Evolutionary conservation across 768 basidiomycete species (phyloP).

Genomic region (Saitozyma podzolica): DNA sequence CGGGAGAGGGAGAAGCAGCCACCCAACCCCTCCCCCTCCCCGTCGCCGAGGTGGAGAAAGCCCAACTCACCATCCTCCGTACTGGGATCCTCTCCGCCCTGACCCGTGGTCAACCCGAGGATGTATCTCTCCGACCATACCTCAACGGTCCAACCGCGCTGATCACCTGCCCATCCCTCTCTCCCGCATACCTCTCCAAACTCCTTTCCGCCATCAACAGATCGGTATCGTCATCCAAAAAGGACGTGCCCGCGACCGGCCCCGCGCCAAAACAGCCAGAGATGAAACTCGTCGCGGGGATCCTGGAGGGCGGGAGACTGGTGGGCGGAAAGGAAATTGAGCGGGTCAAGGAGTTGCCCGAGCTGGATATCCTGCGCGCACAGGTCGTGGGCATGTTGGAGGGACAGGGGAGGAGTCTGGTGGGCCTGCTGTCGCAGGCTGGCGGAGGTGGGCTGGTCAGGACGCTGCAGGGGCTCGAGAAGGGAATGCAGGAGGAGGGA

Average conservation of each 20-base stretch:
- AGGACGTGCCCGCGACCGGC: constrained; percentile 18
- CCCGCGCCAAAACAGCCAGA: constrained; percentile 28
- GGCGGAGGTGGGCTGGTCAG: constrained; percentile 68
- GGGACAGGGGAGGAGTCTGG: constrained; percentile 70
- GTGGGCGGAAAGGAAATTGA: constrained; percentile 64
- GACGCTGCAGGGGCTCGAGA: constrained; percentile 73
- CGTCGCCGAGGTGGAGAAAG: constrained; percentile 60
- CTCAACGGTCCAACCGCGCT: constrained; percentile 44
- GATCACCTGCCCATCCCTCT: constrained; percentile 41
- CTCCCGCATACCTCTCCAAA: constrained; percentile 40
- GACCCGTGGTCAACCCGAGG: constrained; percentile 64
- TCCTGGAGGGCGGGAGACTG: constrained; percentile 70
- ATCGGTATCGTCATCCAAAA: constrained; percentile 22
- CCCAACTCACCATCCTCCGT: constrained; percentile 62
- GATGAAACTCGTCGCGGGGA: constrained; percentile 69
- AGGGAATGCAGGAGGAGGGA: constrained; percentile 64
- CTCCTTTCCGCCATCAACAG: constrained; percentile 34
- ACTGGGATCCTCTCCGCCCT: constrained; percentile 79
- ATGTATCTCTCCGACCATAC: constrained; percentile 63
- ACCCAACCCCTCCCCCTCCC: constrained; percentile 46
- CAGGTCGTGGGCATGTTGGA: constrained; percentile 84
- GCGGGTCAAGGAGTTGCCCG: constrained; percentile 71
- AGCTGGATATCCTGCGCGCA: constrained; percentile 71
- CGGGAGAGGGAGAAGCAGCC: not conserved
- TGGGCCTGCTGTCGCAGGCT: constrained; percentile 68